phyloP scores from a whole-genome alignment of 2,329 filamentous ascomycete genomes.

The Botryotinia convoluta region DNA sequence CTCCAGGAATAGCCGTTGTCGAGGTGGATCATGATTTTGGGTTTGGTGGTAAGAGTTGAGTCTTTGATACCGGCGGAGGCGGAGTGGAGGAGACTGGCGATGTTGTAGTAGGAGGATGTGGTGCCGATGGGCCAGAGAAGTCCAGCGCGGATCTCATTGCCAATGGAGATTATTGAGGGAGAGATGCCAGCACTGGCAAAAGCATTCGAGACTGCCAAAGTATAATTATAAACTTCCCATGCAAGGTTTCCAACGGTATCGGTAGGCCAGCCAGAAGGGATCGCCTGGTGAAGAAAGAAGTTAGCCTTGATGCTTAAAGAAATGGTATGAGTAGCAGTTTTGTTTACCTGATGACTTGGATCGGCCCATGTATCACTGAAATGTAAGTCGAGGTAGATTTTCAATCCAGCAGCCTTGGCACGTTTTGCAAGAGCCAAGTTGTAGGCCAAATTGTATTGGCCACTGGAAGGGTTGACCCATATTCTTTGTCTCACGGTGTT shows the following conservation, averaged over 20 bases:
- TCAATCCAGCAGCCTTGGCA: constrained; percentile 60
- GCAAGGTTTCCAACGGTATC: constrained; percentile 55
- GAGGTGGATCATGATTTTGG: constrained; percentile 71
- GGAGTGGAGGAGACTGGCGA: constrained; percentile 62
- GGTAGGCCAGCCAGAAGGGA: constrained; percentile 62
- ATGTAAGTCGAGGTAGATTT: constrained; percentile 59
- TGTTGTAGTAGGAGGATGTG: constrained; percentile 54
- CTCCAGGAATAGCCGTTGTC: constrained; percentile 74
- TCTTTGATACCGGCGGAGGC: constrained; percentile 64
- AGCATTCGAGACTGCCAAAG: constrained; percentile 56
- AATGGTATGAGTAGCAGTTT: background rate
- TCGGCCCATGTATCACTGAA: constrained; percentile 72
- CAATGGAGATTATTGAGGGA: constrained; percentile 64
- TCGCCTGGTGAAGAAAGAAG: constrained; percentile 39
- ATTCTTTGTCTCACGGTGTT: constrained; percentile 70
- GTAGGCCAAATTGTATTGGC: constrained; percentile 67
- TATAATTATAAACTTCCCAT: constrained; percentile 68
- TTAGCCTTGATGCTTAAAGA: background rate
- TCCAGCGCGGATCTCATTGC: constrained; percentile 69
- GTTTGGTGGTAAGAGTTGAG: constrained; percentile 53
- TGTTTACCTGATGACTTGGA: constrained; percentile 54
- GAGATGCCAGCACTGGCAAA: constrained; percentile 56
- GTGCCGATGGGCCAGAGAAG: constrained; percentile 64
- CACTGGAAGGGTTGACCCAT: constrained; percentile 66
- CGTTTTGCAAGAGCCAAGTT: constrained; percentile 66